Base-by-base conservation (phyloP, 1,284 basidiomycete species). In the Violaceomyces palustris region DNA sequence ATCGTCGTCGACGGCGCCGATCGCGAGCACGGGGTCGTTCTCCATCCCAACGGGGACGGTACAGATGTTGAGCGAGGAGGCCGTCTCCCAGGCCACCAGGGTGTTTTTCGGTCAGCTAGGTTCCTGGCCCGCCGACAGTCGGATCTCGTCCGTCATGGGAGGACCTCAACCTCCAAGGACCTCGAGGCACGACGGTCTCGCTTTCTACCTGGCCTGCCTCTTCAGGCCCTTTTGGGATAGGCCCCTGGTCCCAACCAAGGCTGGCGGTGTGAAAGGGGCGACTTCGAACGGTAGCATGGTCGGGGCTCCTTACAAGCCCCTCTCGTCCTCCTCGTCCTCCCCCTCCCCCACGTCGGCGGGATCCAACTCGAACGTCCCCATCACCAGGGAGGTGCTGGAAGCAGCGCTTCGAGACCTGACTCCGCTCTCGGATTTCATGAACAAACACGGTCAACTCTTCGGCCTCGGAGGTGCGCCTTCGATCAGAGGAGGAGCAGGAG, bases 181-280 rank as follows among this genome's bases (percentile, higher is more conserved):
- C 11, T 62, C 68, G 28, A 81, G 90, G 39, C 82, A 91, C 61
- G 89, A 97, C 74, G 93, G 89, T 1, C 78, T 97, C 29, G 86
- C 86, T 0, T 75, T 93, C 25, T 92, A 90, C 72, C 82, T 97
- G 63, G 83, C 88, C 3, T 81, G 93, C 40, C 78, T 93, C 21
- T 76, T 96, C 14, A 78, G 89, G 29, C 86, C 88, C 1, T 79
- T 97, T 50, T 97, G 93, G 92, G 85, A 84, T 63, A 78, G 80
- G 42, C 87, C 84, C 63, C 48, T 70, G 34, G 56, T 56, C 28
- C 54, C 62, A 6, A 40, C 50, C 11, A 48, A 51, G 21, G 26
- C 62, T 12, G 59, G 49, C 35, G 46, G 31, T n/a, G 53, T 50
- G 42, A 31, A 53, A 11, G 37, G 25, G 14, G 21, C 30, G 11